phyloP scores from a whole-genome alignment of 139 green algal genomes.

The Micractinium sp. region DNA sequence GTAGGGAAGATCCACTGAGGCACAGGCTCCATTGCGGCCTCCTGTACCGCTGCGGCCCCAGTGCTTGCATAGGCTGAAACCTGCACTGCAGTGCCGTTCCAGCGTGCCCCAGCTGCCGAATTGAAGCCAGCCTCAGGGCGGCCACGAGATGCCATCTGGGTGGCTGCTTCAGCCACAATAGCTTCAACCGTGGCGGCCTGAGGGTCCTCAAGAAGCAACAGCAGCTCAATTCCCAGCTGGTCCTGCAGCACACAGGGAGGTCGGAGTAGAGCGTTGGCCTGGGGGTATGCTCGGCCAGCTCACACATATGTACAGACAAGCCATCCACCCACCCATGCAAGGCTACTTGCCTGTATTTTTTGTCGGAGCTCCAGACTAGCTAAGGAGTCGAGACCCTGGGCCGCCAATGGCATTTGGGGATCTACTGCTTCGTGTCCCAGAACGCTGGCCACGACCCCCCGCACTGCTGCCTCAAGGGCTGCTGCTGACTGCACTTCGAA shows the following conservation, averaged over 20 bases:
- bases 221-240: slow-evolving; percentile 25
- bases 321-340: background rate
- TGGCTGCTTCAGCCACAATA: slow-evolving; percentile 31
- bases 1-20: slow-evolving; percentile 35
- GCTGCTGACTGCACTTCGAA: background rate
- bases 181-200: slow-evolving; percentile 12
- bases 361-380: slow-evolving; percentile 52
- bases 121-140: no score
- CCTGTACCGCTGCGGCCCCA: no score
- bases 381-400: slow-evolving; percentile 57
- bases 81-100: background rate
- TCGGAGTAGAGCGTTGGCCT: background rate
- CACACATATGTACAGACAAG: background rate
- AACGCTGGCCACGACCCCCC: background rate
- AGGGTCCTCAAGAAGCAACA: slow-evolving; percentile 42
- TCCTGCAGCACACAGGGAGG: slow-evolving; percentile 7
- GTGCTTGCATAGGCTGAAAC: background rate
- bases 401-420: slow-evolving; percentile 11
- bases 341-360: slow-evolving; percentile 36
- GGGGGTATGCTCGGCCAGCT: background rate
- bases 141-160: background rate
- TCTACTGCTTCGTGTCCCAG: slow-evolving; percentile 14
- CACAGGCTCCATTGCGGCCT: background rate
- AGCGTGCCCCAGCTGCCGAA: no score
- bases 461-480: slow-evolving; percentile 14